These are phyloP conservation scores for Inga oerstediana DNA, from an alignment of 306 rosid species.

Conservation along the genomic window DNA sequence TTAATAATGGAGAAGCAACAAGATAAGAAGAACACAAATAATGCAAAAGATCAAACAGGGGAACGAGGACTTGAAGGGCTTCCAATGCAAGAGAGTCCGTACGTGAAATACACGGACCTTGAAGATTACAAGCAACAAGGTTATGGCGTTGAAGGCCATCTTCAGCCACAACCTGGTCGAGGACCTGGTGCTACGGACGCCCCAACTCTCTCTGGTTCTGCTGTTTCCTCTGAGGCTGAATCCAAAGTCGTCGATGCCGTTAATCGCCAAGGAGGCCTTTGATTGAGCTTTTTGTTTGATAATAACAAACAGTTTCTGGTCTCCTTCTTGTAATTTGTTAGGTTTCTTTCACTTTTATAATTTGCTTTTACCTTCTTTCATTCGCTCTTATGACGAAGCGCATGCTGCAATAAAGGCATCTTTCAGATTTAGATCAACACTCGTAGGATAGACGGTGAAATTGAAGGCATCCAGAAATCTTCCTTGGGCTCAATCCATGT, in stretches of 20 bases:
- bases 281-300: not conserved
- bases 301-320: not conserved
- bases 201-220: conserved; percentile 72
- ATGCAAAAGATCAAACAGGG: conserved; percentile 9
- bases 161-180: conserved; percentile 61
- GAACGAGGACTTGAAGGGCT: conserved; percentile 56
- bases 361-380: not conserved
- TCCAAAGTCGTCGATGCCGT: conserved; percentile 12
- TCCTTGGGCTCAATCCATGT: not conserved
- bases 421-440: not conserved
- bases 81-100: conserved; percentile 75
- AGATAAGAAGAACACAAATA: not conserved
- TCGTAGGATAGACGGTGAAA: not conserved
- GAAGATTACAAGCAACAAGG: conserved; percentile 82
- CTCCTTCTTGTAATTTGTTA: not conserved
- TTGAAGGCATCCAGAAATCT: not conserved
- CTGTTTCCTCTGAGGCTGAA: conserved; percentile 33
- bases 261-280: conserved; percentile 46
- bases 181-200: conserved; percentile 77
- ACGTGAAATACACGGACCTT: conserved; percentile 53
- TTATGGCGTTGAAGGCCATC: conserved; percentile 81
- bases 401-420: not conserved
- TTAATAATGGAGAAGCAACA: conserved; percentile 37
- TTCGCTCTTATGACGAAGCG: not conserved
- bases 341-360: not conserved